These are phyloP conservation scores for Solanum hybrid DNA, from an alignment of 305 asterid species.

Conservation along the genomic window DNA sequence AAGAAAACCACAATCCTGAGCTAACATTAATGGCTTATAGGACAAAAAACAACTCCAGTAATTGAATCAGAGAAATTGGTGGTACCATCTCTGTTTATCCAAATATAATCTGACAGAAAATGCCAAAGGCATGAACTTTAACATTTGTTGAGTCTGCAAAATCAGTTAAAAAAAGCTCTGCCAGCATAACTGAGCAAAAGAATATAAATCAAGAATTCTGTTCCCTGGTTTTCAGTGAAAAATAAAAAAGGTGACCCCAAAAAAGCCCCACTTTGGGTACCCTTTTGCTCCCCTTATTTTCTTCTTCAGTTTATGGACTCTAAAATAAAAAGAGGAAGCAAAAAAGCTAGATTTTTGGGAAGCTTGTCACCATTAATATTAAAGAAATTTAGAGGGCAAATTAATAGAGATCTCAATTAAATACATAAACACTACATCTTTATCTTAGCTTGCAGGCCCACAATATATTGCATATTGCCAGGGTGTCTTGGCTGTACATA, in stretches of 20 bases:
- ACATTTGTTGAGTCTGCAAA: conserved; percentile 44
- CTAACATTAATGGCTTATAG: neutral
- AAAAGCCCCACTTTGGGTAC: conserved; percentile 26
- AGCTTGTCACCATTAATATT: conserved; percentile 24
- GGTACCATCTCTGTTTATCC: conserved; percentile 16
- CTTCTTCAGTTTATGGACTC: conserved; percentile 18
- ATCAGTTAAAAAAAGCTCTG: conserved; percentile 35
- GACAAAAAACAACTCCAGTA: neutral
- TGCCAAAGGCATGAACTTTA: conserved; percentile 43
- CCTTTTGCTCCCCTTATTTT: conserved; percentile 7
- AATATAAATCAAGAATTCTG: conserved; percentile 10
- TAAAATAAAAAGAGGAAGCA: conserved; percentile 15
- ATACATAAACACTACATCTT: neutral
- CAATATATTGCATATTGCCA: conserved; percentile 1
- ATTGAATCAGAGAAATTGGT: neutral
- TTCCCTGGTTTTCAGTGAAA: conserved; percentile 37
- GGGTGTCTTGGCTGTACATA: conserved; percentile 17
- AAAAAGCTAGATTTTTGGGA: conserved; percentile 31
- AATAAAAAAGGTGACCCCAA: conserved; percentile 24
- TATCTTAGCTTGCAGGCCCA: conserved; percentile 8
- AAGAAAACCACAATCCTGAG: neutral
- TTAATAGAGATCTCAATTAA: neutral
- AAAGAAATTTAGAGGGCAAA: conserved; percentile 1
- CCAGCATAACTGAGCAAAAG: conserved; percentile 14
- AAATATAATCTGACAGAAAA: conserved; percentile 29